phyloP scores from a whole-genome alignment of 2,329 filamentous ascomycete species.

The Nigrospora oryzae region DNA sequence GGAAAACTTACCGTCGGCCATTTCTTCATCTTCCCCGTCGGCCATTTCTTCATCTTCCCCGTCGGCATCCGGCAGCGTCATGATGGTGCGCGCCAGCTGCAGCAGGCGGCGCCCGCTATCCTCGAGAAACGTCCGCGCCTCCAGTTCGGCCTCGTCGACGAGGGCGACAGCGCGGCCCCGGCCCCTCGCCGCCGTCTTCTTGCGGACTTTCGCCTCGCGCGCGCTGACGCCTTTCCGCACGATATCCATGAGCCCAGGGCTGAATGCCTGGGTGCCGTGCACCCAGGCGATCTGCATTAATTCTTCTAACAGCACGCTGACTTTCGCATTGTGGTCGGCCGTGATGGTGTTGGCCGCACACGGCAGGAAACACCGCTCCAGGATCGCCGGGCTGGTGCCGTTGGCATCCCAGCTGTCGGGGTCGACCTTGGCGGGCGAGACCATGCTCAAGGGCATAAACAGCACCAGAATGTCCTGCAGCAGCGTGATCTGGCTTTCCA shows the following conservation, averaged over 20 bases:
- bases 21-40: constrained; percentile 5
- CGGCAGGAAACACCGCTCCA: constrained; percentile 54
- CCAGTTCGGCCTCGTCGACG: constrained; percentile 25
- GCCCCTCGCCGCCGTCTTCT: constrained; percentile 24
- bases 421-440: constrained; percentile 32
- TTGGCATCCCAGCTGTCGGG: constrained; percentile 25
- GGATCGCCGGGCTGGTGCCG: constrained; percentile 33
- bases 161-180: constrained; percentile 7
- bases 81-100: constrained; percentile 27
- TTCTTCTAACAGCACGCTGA: constrained; percentile 61
- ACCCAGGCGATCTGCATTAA: constrained; percentile 46
- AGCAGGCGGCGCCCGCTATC: constrained; percentile 35
- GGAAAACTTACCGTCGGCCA: constrained; percentile 4
- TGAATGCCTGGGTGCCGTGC: constrained; percentile 24
- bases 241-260: constrained; percentile 25
- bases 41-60: constrained; percentile 7
- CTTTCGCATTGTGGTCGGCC: constrained; percentile 62
- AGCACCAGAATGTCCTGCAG: constrained; percentile 34
- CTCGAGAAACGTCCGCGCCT: constrained; percentile 33
- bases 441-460: constrained; percentile 32
- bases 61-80: constrained; percentile 5
- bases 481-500: constrained; percentile 33
- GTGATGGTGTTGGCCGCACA: constrained; percentile 54
- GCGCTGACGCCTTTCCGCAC: constrained; percentile 38
- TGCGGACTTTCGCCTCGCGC: constrained; percentile 37